These are phyloP conservation scores for Styphnolobium japonicum DNA, from an alignment of 306 rosid species.

Conservation along the genomic window DNA sequence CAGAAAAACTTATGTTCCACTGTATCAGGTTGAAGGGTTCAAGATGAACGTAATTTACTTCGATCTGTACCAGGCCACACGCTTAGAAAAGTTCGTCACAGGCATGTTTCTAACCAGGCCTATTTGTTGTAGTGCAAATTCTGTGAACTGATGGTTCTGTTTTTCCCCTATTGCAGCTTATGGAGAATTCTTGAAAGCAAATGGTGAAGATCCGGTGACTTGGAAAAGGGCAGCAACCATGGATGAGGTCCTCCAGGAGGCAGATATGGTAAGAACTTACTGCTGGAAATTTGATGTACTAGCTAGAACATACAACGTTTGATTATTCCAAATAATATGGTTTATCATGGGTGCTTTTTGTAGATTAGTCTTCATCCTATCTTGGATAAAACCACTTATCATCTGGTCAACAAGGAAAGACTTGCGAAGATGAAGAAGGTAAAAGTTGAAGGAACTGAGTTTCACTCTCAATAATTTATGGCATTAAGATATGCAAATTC, in stretches of 20 bases:
- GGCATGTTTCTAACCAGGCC: conserved; percentile 52
- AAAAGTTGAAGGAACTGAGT: neutral
- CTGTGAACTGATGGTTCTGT: conserved; percentile 24
- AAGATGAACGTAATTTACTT: conserved; percentile 97
- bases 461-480: neutral
- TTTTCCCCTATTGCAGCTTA: conserved; percentile 64
- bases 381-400: conserved; percentile 92
- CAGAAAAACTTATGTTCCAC: conserved; percentile 3
- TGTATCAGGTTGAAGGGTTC: conserved; percentile 92
- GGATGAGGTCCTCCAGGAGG: conserved; percentile 97
- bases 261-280: conserved; percentile 71
- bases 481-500: neutral
- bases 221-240: conserved; percentile 93
- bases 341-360: conserved; percentile 28
- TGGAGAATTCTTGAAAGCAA: conserved; percentile 77
- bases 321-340: conserved; percentile 14
- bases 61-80: conserved; percentile 90
- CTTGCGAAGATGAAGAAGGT: conserved; percentile 93
- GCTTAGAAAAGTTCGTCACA: conserved; percentile 93
- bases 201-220: conserved; percentile 83
- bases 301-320: neutral
- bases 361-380: conserved; percentile 98
- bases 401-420: conserved; percentile 91
- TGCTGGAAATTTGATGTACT: neutral
- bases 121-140: conserved; percentile 5